A percentile compares a stretch with the other conserved stretches of the same genome.
Evolutionary conservation across 129 eudicot genomes (phyloP).

Genomic region (Artemisia annua): DNA sequence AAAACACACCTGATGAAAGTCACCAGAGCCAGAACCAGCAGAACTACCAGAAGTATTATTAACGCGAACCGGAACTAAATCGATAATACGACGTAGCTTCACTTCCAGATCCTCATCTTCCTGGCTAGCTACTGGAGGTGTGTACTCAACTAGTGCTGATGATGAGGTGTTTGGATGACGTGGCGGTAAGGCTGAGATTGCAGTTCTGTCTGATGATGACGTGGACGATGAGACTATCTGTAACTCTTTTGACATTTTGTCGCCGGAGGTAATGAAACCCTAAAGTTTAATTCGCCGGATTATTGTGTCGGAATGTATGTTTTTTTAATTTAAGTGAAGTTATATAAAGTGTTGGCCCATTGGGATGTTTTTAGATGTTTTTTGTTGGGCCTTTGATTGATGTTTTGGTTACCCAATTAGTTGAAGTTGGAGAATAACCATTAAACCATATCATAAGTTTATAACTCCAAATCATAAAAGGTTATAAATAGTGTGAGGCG

Average conservation of each 20-base stretch:
- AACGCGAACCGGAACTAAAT: conserved; percentile 95
- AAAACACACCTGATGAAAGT: conserved; percentile 81
- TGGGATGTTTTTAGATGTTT: neutral
- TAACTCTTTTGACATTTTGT: conserved; percentile 49
- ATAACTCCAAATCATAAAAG: too few species aligned
- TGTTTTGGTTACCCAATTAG: too few species aligned
- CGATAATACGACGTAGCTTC: conserved; percentile 88
- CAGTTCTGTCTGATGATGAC: conserved; percentile 43
- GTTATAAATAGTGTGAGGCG: too few species aligned
- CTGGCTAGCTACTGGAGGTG: conserved; percentile 51
- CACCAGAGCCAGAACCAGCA: conserved; percentile 99
- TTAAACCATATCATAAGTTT: too few species aligned
- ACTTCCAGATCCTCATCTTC: conserved; percentile 89
- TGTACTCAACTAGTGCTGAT: conserved; percentile 76
- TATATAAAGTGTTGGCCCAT: conserved; percentile 19
- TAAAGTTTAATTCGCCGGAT: conserved; percentile 25
- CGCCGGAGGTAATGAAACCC: neutral
- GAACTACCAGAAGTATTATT: conserved; percentile 97
- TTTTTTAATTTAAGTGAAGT: neutral
- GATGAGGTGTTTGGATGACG: conserved; percentile 63
- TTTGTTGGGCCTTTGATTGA: neutral
- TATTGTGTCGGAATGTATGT: conserved; percentile 15
- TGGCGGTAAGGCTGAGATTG: conserved; percentile 52
- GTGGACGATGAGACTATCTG: conserved; percentile 63
- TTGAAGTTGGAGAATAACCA: too few species aligned